Evolutionary conservation across 208 protist species (phyloP).

Genomic region (Acanthamoeba divionensis): DNA sequence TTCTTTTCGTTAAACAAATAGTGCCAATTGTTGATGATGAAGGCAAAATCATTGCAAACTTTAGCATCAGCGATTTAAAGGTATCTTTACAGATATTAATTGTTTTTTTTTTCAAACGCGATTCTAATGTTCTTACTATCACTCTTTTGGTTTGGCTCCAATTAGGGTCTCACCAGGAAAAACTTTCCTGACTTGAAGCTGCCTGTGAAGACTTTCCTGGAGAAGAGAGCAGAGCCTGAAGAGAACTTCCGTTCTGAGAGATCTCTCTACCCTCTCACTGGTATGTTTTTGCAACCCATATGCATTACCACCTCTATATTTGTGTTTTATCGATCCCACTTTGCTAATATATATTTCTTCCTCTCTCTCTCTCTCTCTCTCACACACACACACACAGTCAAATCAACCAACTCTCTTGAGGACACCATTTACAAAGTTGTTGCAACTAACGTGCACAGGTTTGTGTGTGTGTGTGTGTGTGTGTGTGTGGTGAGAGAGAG

Average conservation of each 20-base stretch:
- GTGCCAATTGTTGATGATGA: conserved; percentile 20
- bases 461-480: no score
- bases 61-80: conserved; percentile 26
- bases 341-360: no score
- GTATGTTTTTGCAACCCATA: no score
- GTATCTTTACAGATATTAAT: background rate
- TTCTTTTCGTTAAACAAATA: no score
- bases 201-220: conserved; percentile 22
- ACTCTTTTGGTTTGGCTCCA: background rate
- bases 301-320: no score
- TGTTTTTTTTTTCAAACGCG: background rate
- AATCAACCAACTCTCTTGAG: background rate
- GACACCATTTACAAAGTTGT: conserved; percentile 46
- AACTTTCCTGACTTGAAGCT: conserved; percentile 34
- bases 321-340: no score
- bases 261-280: conserved; percentile 10
- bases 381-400: no score
- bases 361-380: no score
- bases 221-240: background rate
- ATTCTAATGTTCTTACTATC: background rate
- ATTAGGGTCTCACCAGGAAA: background rate
- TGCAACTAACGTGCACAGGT: conserved; percentile 12
- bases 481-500: no score
- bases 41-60: conserved; percentile 48
- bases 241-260: conserved; percentile 37